phyloP scores from a whole-genome alignment of 108 stramenopile genomes.

The Bacterosira constricta region DNA sequence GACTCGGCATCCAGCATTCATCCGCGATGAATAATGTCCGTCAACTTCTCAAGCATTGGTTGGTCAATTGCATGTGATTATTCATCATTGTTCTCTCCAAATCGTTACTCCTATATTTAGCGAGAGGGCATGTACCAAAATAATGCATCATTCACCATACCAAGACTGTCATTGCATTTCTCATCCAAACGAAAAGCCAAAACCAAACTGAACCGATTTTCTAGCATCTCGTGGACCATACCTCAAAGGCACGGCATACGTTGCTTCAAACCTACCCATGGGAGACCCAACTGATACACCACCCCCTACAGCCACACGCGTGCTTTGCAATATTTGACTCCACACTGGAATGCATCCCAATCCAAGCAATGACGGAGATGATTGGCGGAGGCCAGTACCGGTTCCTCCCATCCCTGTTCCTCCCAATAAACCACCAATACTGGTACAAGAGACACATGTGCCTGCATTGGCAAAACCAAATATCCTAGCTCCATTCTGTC shows the following conservation, averaged over 20 bases:
- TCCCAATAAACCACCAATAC: too few relatives aligned
- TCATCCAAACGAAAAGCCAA: constrained; percentile 80
- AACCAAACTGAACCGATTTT: constrained; percentile 78
- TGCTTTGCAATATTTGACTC: constrained; percentile 51
- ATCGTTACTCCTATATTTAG: too few relatives aligned
- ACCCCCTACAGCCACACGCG: constrained; percentile 68
- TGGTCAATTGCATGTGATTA: too few relatives aligned
- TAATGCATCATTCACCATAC: too few relatives aligned
- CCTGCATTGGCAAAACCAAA: constrained; percentile 85
- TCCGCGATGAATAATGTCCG: too few relatives aligned
- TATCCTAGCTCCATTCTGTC: constrained; percentile 63
- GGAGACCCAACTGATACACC: constrained; percentile 71
- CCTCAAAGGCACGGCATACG: constrained; percentile 82
- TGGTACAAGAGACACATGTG: constrained; percentile 45
- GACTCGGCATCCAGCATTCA: too few relatives aligned
- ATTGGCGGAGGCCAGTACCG: too few relatives aligned
- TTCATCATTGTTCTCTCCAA: too few relatives aligned
- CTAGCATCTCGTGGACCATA: constrained; percentile 81
- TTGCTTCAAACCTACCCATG: constrained; percentile 74
- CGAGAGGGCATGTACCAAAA: too few relatives aligned
- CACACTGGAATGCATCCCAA: constrained; percentile 15
- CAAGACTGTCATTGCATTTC: not conserved
- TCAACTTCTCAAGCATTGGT: too few relatives aligned
- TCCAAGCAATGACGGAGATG: not conserved
- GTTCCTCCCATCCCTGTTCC: too few relatives aligned